These are phyloP conservation scores for Staphylotrichum tortipilum DNA, from an alignment of 495 filamentous ascomycete genomes.

Conservation along the genomic window DNA sequence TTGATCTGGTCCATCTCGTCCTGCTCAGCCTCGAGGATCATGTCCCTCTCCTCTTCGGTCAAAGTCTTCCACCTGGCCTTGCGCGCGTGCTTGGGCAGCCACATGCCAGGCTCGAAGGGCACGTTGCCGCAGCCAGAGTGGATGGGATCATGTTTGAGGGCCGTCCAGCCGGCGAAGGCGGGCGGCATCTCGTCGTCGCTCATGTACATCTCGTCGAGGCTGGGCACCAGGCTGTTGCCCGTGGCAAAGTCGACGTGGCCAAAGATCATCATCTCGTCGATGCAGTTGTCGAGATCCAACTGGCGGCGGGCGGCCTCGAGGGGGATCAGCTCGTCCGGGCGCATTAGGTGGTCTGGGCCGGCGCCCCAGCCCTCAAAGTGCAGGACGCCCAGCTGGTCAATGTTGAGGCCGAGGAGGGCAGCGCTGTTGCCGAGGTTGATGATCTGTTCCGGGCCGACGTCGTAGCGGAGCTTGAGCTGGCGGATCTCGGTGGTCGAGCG, in stretches of 20 bases:
- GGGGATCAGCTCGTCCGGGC: constrained; percentile 49
- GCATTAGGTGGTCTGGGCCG: constrained; percentile 32
- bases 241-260: constrained; percentile 44
- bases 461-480: constrained; percentile 38
- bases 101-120: constrained; percentile 22
- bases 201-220: constrained; percentile 38
- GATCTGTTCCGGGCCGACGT: constrained; percentile 12
- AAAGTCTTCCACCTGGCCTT: constrained; percentile 27
- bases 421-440: neutral
- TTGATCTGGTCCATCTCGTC: constrained; percentile 11
- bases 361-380: constrained; percentile 46
- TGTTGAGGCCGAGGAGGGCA: constrained; percentile 40
- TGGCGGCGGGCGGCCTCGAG: constrained; percentile 39
- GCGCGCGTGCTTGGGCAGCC: constrained; percentile 27
- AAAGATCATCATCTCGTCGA: constrained; percentile 44
- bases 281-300: constrained; percentile 36
- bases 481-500: constrained; percentile 33
- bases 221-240: constrained; percentile 28
- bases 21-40: constrained; percentile 20
- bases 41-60: constrained; percentile 16
- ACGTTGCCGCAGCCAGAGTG: constrained; percentile 26
- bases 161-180: constrained; percentile 4
- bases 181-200: constrained; percentile 29
- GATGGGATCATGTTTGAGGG: constrained; percentile 5
- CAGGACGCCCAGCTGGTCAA: constrained; percentile 37